Percentiles rank a stretch among this genome's conserved stretches.
These are phyloP conservation scores for Penicillium glabrum DNA, from an alignment of 2,329 filamentous ascomycete species.

Conservation along the genomic window DNA sequence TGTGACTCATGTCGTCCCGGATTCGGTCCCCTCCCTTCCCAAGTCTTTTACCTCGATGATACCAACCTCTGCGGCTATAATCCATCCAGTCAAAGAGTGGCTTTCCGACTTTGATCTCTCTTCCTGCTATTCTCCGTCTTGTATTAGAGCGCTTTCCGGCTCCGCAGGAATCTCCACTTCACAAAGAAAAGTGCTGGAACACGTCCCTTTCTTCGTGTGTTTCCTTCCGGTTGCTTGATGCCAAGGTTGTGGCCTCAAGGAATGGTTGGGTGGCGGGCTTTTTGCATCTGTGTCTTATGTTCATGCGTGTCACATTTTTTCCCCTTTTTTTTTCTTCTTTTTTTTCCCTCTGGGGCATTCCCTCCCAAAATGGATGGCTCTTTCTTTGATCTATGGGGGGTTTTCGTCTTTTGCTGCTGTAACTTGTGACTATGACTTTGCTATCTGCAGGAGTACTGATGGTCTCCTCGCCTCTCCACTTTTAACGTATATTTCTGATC, in stretches of 20 bases:
- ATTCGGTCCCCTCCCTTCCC: slow-evolving; percentile 27
- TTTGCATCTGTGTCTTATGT: slow-evolving; percentile 10
- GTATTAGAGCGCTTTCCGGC: not conserved
- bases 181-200: slow-evolving; percentile 16
- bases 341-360: slow-evolving; percentile 5
- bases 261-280: slow-evolving; percentile 13
- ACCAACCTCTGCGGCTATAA: slow-evolving; percentile 34
- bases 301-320: not conserved
- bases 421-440: slow-evolving; percentile 12
- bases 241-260: slow-evolving; percentile 10
- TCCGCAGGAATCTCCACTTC: not conserved
- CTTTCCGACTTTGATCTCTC: slow-evolving; percentile 22
- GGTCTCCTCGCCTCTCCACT: not conserved
- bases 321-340: slow-evolving; percentile 8
- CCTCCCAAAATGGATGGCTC: slow-evolving; percentile 20
- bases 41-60: slow-evolving; percentile 34
- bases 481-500: slow-evolving; percentile 19
- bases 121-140: slow-evolving; percentile 10
- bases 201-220: slow-evolving; percentile 15
- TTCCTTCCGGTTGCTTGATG: slow-evolving; percentile 9
- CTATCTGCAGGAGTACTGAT: slow-evolving; percentile 3
- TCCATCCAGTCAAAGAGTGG: slow-evolving; percentile 31
- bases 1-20: slow-evolving; percentile 32
- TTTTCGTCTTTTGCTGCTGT: slow-evolving; percentile 21
- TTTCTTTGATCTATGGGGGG: slow-evolving; percentile 8